phyloP scores from a whole-genome alignment of 192 early-diverging fungal genomes.

The Coemansia sp. region DNA sequence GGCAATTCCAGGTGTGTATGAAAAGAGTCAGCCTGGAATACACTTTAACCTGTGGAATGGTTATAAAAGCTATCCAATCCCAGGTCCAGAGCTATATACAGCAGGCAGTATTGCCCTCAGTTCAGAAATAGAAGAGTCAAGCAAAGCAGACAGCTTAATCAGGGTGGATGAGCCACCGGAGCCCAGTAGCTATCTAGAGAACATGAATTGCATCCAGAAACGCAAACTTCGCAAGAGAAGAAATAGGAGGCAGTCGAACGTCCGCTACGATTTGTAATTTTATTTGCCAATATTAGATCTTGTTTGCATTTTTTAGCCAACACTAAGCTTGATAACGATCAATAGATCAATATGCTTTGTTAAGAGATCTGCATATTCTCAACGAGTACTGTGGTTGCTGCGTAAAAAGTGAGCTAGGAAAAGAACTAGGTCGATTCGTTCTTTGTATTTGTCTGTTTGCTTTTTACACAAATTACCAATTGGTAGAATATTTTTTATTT shows the following conservation, averaged over 20 bases:
- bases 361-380: no score
- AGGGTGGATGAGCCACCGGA: not conserved
- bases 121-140: not conserved
- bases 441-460: no score
- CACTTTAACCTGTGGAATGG: not conserved
- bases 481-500: no score
- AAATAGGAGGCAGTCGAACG: not conserved
- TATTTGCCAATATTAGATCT: not conserved
- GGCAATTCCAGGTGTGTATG: slow-evolving; percentile 29
- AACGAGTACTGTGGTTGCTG: no score
- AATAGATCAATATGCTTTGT: no score
- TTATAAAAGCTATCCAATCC: slow-evolving; percentile 11
- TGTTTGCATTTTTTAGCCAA: no score
- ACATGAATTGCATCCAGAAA: not conserved
- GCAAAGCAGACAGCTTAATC: not conserved
- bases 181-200: not conserved
- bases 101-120: not conserved
- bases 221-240: not conserved
- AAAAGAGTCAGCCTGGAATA: slow-evolving; percentile 9
- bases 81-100: slow-evolving; percentile 1
- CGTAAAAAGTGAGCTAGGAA: no score
- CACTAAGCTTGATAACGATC: no score
- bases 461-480: no score
- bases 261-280: not conserved
- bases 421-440: no score